Evolutionary conservation across 805 yeast species (phyloP), one percentile per base, ranked within the genome.

Genomic region (Teunomyces tritomae): DNA sequence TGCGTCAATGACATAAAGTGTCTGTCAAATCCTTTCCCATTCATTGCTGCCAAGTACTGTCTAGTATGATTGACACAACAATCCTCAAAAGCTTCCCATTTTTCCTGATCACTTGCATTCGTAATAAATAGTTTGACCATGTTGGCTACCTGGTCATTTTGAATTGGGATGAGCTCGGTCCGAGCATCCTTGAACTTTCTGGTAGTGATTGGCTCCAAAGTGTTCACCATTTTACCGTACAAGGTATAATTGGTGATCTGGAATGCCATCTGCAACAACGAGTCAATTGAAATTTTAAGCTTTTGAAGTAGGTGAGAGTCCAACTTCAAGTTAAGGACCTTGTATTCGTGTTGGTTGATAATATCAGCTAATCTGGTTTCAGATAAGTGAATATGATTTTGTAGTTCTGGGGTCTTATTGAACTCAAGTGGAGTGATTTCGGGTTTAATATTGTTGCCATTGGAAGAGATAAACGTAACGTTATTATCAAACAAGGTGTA

Each of bases 21-120:
- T 52, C 89, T 76, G 59, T 85, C 91, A 59, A 83, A 87, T 1
- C 92, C 90, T 43, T 68, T 59, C 1, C 92, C 92, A 20, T 65
- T 61, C 67, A 83, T 74, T 0, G 89, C 84, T 28, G 63, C 68
- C 13, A 61, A 73, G 45, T 83, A 74, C 49, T 73, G 74, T 7
- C 60, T 56, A 1, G 76, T 68, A 59, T 86, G 91, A 26, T 60
- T 68, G 13, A 67, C 61, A 49, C 89, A 79, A 30, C 85, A 76
- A 27, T 73, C 68, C 27, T 71, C 63, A 51, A 85, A 79, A 6
- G 55, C 67, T 9, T 65, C 67, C 84, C 84, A 78, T 58, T 83
- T 77, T 44, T 70, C 68, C 44, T 54, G 43, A 10, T 68, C 61
- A 4, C 77, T 58, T 1, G 80, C 66, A 45, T 77, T 81, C 17